These are phyloP conservation scores for Neotropicomus parvogracilis DNA, from an alignment of 1,284 basidiomycete species.

Conservation along the genomic window DNA sequence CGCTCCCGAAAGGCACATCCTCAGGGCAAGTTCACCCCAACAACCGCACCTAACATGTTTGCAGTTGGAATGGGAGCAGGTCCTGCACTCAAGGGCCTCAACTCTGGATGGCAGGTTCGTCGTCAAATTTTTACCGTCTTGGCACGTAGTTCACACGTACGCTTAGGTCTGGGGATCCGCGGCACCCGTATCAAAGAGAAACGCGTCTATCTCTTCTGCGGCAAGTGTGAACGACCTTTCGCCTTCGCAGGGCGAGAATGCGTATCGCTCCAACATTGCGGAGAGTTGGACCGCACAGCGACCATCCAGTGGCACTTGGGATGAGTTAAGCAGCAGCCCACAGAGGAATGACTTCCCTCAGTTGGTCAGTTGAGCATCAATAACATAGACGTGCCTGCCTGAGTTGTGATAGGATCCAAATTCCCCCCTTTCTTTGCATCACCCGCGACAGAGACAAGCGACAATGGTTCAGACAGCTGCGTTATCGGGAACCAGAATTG, in stretches of 20 bases:
- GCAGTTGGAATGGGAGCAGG: slow-evolving; percentile 49
- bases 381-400: slow-evolving; percentile 8
- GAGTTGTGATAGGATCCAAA: slow-evolving; percentile 33
- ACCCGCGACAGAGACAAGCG: slow-evolving; percentile 50
- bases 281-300: slow-evolving; percentile 56
- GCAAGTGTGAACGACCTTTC: slow-evolving; percentile 50
- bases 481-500: slow-evolving; percentile 42
- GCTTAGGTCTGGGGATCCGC: slow-evolving; percentile 58
- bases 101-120: slow-evolving; percentile 69
- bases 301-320: slow-evolving; percentile 58
- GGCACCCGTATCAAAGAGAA: slow-evolving; percentile 50
- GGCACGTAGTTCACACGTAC: slow-evolving; percentile 9
- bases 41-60: slow-evolving; percentile 47
- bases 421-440: slow-evolving; percentile 39
- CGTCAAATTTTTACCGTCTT: slow-evolving; percentile 3
- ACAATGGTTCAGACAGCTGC: slow-evolving; percentile 38
- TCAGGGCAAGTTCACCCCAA: slow-evolving; percentile 46
- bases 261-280: slow-evolving; percentile 44
- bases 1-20: slow-evolving; percentile 32
- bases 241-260: slow-evolving; percentile 44
- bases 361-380: slow-evolving; percentile 36
- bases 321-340: slow-evolving; percentile 49
- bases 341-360: slow-evolving; percentile 49
- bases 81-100: slow-evolving; percentile 49
- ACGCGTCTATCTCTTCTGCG: slow-evolving; percentile 60